Base-by-base conservation (phyloP, 192 early-diverging fungal species). In the Funneliformis geosporum region DNA sequence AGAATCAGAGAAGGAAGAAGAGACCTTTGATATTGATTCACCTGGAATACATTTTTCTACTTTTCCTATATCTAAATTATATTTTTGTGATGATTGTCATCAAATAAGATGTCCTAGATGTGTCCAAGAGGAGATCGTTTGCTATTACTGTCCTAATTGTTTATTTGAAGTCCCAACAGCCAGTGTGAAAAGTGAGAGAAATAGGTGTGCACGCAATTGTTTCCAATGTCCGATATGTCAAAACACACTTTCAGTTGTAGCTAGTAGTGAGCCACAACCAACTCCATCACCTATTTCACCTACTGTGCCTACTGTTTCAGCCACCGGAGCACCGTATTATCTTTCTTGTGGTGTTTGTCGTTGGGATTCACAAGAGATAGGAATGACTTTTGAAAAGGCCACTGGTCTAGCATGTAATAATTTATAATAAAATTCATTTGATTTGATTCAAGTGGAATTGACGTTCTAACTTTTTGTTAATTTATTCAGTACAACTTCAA, bases 81-180 rank as follows among this genome's bases (percentile, higher is more conserved):
- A 95, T 86, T 97, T 93, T 85, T 99, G 97, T 84, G 93, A 93
- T 65, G 89, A 94, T 67, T 99, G 96, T 85, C 88, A 91, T 80
- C 87, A 91, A 43, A 82, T 96, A 55, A 86, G 93, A 27, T 99
- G 97, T 85, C 86, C 90, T 47, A 87, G 84, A 12, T 99, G 97
- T 81, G 88, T 95, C 4, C 85, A 91, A 73, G 93, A 95, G 75
- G 96, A 97, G 80, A 92, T 95, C 2, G 90, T 92, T 5, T 93
- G 92, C 64, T 97, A 96, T 83, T 98, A 94, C 83, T 99, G 98
- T 79, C 95, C 98, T 14, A 96, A 96, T 80, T 99, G 98, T 79
- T 89, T 97, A 72, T 99, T 99, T 86, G 96, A 99, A 80, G 96
- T 95, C 38, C 96, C 96, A 4, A 94, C 94, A n/a, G 95, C 97